Base-by-base conservation (phyloP, 768 basidiomycete genomes). In the Boletus tomentosulus region DNA sequence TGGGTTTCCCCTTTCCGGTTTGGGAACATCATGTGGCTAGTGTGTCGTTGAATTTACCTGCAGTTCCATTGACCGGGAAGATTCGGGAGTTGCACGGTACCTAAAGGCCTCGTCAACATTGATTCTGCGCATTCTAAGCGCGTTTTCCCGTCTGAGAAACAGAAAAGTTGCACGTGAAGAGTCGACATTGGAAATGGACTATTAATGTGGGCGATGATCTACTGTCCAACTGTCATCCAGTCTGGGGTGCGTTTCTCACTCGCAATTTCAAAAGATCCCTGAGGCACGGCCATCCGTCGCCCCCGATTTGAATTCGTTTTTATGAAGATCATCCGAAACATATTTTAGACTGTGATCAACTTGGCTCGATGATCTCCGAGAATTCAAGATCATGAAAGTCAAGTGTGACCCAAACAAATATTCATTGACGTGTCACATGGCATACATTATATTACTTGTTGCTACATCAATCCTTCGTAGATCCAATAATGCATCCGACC, bases 1-100 rank as follows among this genome's bases (percentile, higher is more conserved):
- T 67, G 67, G 48, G 59, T 59, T 53, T 58, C 66, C 62, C 59
- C 61, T 60, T 56, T 59, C 68, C 61, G 28, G 35, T 66, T 62
- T 62, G 38, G 65, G 59, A 15, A 46, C 8, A 38, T 33, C 51
- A 44, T 54, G 65, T 67, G 54, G 65, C 57, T 37, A 30, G 30
- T 30, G 19, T 19, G 19, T 19, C 19, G 19, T 19, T 19, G 19
- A 19, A 19, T 19, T 19, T 19, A 19, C 19, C 19, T 19, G 19
- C 19, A 19, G 19, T 19, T 38, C 38, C n/a, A 19, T 19, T 12
- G 22, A 13, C 41, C 50, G 50, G 50, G 16, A 24, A 35, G 50
- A 50, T 9, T 39, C 27, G 47, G 46, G 28, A 25, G 27, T 25
- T 33, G 27, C 45, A 19, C 19, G n/a, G 31, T 6, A n/a, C 45